These are phyloP conservation scores for Populus davidiana DNA, from an alignment of 345 rosid genomes.

Conservation along the genomic window DNA sequence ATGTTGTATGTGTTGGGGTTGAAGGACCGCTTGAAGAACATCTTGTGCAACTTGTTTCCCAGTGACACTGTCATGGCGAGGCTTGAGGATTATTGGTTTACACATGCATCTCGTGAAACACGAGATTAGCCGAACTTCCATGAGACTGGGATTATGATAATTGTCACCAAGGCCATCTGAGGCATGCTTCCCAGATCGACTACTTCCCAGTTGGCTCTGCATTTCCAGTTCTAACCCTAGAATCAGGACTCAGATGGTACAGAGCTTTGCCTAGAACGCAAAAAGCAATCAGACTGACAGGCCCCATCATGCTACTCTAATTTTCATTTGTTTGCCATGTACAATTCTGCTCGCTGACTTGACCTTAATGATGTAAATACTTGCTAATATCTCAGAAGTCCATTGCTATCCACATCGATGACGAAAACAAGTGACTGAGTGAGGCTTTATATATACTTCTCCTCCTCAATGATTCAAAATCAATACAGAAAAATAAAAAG, in stretches of 20 bases:
- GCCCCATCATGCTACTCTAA: too few species aligned
- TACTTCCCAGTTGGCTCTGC: too few species aligned
- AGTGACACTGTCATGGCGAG: conserved; percentile 38
- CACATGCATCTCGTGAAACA: not conserved
- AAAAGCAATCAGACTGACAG: not conserved
- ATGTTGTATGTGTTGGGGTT: conserved; percentile 66
- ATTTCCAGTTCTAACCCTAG: not conserved
- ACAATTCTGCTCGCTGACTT: too few species aligned
- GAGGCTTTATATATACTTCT: too few species aligned
- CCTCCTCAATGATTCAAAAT: too few species aligned
- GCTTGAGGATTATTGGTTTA: not conserved
- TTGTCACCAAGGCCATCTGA: not conserved
- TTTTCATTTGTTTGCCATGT: too few species aligned
- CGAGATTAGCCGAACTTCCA: not conserved
- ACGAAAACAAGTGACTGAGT: too few species aligned
- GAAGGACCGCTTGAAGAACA: conserved; percentile 63
- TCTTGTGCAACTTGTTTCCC: conserved; percentile 72
- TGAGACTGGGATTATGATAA: not conserved
- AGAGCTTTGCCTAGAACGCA: not conserved
- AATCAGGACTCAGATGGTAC: not conserved
- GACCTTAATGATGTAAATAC: too few species aligned
- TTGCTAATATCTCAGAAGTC: too few species aligned
- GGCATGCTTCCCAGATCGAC: not conserved
- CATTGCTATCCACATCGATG: too few species aligned
- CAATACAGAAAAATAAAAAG: too few species aligned